Evolutionary conservation across 164 flowering plant species (phyloP).

Genomic region (Vitis rupestris): DNA sequence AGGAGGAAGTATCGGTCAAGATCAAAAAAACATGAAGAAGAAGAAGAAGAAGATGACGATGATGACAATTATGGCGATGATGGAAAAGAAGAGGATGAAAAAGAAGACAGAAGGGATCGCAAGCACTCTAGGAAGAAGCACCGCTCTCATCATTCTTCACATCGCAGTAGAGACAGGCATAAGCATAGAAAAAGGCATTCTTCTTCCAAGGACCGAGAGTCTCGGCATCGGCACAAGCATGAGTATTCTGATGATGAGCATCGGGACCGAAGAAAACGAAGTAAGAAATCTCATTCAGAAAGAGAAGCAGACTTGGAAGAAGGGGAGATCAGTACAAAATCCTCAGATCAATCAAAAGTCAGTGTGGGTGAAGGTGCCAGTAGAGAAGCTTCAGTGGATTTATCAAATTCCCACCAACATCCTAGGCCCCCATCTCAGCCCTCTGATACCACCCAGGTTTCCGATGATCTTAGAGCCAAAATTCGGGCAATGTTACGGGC

Average conservation of each 20-base stretch:
- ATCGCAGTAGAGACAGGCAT: conserved; percentile 42
- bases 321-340: conserved; percentile 45
- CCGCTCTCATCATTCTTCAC: conserved; percentile 50
- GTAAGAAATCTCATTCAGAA: conserved; percentile 20
- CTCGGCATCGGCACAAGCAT: conserved; percentile 15
- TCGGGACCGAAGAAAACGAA: neutral
- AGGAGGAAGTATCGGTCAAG: conserved; percentile 57
- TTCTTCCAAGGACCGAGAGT: conserved; percentile 38
- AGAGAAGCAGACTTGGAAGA: conserved; percentile 52
- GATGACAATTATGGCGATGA: conserved; percentile 21
- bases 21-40: conserved; percentile 36
- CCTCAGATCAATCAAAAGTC: conserved; percentile 30
- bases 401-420: conserved; percentile 24
- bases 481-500: conserved; percentile 86
- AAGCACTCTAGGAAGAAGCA: conserved; percentile 52
- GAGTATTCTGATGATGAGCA: neutral
- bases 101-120: conserved; percentile 31
- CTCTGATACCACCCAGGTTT: conserved; percentile 40
- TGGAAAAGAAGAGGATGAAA: conserved; percentile 12
- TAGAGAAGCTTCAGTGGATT: conserved; percentile 37
- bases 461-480: conserved; percentile 86
- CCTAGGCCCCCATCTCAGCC: conserved; percentile 34
- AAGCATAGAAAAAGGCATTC: conserved; percentile 47
- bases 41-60: conserved; percentile 21
- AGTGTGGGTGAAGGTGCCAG: conserved; percentile 25